Evolutionary conservation across 208 protist species (phyloP).

Genomic region (Wallacemonas sp.): DNA sequence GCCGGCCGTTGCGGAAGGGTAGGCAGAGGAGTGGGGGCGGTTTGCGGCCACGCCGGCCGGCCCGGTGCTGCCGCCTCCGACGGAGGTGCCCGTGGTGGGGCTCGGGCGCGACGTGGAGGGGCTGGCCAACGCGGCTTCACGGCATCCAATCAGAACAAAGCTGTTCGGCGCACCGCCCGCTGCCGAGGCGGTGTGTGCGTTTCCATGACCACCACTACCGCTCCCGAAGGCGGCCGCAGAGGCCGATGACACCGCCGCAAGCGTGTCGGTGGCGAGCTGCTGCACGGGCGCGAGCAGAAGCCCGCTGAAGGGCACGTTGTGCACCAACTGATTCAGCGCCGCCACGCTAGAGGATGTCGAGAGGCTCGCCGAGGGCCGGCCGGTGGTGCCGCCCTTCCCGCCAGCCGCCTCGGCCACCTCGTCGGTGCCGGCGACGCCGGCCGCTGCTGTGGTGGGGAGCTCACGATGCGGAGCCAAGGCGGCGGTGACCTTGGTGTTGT

Average conservation of each 20-base stretch:
- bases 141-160: no score
- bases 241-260: not conserved
- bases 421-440: not conserved
- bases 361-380: not conserved
- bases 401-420: not conserved
- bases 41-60: not conserved
- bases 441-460: not conserved
- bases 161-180: no score
- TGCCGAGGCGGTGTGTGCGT: not conserved
- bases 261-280: constrained; percentile 9
- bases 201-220: not conserved
- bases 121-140: no score
- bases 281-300: constrained; percentile 9
- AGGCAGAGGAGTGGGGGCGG: not conserved
- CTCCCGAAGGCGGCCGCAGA: not conserved
- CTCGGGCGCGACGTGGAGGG: no score
- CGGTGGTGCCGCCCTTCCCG: not conserved
- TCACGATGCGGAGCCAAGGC: not conserved
- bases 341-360: not conserved
- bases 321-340: constrained; percentile 10
- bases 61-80: no score
- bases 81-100: no score
- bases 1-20: not conserved
- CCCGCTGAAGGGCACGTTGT: constrained; percentile 18
- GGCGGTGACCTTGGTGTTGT: constrained; percentile 21